These are phyloP conservation scores for Aspergillus taichungensis DNA, from an alignment of 495 filamentous ascomycete genomes.

Conservation along the genomic window DNA sequence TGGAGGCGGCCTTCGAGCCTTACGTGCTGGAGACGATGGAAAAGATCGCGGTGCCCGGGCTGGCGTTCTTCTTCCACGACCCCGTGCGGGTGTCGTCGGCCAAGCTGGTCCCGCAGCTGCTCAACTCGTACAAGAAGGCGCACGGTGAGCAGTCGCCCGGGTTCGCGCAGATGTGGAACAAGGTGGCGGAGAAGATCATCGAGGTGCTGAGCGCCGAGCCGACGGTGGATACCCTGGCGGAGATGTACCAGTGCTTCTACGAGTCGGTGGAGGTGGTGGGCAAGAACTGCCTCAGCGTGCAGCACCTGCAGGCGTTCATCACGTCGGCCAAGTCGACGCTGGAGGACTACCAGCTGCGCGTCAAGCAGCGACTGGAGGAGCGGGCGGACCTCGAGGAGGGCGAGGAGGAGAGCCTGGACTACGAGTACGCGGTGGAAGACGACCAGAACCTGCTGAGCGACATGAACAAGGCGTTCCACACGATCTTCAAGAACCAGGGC, in stretches of 20 bases:
- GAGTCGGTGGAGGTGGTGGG: slow-evolving; percentile 94
- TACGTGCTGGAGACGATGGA: slow-evolving; percentile 93
- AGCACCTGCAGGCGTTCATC: slow-evolving; percentile 82
- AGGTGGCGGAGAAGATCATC: slow-evolving; percentile 80
- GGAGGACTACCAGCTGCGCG: slow-evolving; percentile 83
- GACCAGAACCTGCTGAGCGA: slow-evolving; percentile 95
- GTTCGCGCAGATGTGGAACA: slow-evolving; percentile 71
- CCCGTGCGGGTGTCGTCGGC: slow-evolving; percentile 92
- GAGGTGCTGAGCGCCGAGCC: slow-evolving; percentile 94
- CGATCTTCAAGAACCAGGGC: slow-evolving; percentile 94
- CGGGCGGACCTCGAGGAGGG: slow-evolving; percentile 69
- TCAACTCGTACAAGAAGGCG: slow-evolving; percentile 87
- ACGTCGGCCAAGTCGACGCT: slow-evolving; percentile 72
- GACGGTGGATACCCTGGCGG: slow-evolving; percentile 89
- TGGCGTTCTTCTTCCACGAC: slow-evolving; percentile 99
- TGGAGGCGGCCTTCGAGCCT: slow-evolving; percentile 84
- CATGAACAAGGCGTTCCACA: slow-evolving; percentile 99
- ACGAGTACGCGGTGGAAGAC: slow-evolving; percentile 82
- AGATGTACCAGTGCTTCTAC: slow-evolving; percentile 99
- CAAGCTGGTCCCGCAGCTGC: slow-evolving; percentile 86
- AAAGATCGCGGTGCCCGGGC: slow-evolving; percentile 86
- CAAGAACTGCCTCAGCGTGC: slow-evolving; percentile 63
- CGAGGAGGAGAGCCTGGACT: slow-evolving; percentile 64
- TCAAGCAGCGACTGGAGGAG: slow-evolving; percentile 70
- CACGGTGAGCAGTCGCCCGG: slow-evolving; percentile 69